Percentiles rank a stretch among this genome's conserved stretches.
Conservation (phyloP, 371 early-diverging fungal genomes). For the Mortierella sp. region DNA sequence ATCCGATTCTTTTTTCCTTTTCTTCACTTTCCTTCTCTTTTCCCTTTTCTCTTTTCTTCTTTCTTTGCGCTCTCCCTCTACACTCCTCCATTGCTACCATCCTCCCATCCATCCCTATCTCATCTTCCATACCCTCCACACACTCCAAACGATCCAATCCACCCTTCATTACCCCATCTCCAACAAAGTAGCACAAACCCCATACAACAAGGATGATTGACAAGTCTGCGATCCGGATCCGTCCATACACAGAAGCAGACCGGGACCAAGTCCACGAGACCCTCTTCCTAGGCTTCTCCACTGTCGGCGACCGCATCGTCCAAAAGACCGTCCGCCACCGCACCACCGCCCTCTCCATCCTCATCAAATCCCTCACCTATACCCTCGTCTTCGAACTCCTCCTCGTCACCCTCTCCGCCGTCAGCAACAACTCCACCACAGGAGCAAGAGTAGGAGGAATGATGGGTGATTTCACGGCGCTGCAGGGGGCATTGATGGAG, state of each 20-base stretch:
- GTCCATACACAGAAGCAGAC: constrained; percentile 37
- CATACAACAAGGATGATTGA: constrained; percentile 9
- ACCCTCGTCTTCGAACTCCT: constrained; percentile 27
- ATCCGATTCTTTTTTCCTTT: too few relatives aligned
- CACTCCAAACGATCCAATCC: background rate
- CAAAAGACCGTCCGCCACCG: background rate
- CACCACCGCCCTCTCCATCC: constrained; percentile 23
- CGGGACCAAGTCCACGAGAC: constrained; percentile 37
- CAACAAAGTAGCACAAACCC: background rate
- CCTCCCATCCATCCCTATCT: background rate
- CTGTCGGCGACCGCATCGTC: constrained; percentile 20
- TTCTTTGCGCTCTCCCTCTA: background rate
- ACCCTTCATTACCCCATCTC: background rate
- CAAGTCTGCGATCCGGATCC: constrained; percentile 31
- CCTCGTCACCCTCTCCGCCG: constrained; percentile 12
- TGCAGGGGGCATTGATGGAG: constrained; percentile 10
- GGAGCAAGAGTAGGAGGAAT: background rate
- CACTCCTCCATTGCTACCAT: background rate
- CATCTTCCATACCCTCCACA: background rate
- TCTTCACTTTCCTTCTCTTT: background rate
- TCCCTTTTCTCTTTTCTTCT: background rate
- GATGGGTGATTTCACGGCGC: constrained; percentile 1
- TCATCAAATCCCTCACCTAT: constrained; percentile 20
- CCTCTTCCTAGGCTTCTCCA: constrained; percentile 25
- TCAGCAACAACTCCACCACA: constrained; percentile 7